Percentiles rank a stretch among this genome's conserved stretches.
These are phyloP conservation scores for Globisporangium barbulae DNA, from an alignment of 352 stramenopile genomes.

Conservation along the genomic window DNA sequence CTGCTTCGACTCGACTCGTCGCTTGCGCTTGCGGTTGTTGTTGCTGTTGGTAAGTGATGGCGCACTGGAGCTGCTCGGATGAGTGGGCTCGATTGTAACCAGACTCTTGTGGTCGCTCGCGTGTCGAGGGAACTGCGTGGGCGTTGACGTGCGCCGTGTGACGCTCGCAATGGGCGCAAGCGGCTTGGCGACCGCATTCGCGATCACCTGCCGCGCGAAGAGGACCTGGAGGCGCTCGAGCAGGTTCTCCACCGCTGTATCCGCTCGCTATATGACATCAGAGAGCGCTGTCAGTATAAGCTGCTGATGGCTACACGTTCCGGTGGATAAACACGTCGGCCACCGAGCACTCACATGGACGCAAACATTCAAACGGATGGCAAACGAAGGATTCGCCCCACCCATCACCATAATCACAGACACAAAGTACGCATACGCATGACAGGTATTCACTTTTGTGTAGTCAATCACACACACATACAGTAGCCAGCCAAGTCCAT, in stretches of 20 bases:
- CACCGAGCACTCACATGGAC: neutral
- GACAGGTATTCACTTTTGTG: neutral
- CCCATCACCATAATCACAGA: slow-evolving; percentile 1
- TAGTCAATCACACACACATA: neutral
- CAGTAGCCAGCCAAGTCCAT: neutral
- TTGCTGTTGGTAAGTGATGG: neutral
- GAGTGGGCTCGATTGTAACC: slow-evolving; percentile 18
- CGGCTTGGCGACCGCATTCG: slow-evolving; percentile 23
- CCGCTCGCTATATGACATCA: slow-evolving; percentile 29
- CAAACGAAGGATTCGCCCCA: neutral
- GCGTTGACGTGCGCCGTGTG: slow-evolving; percentile 34
- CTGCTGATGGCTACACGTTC: neutral
- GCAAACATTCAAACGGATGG: neutral
- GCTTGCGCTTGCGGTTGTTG: slow-evolving; percentile 60
- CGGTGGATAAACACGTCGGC: neutral
- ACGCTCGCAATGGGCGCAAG: slow-evolving; percentile 30
- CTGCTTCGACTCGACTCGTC: slow-evolving; percentile 41
- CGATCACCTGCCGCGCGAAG: slow-evolving; percentile 37
- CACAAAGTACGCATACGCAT: neutral
- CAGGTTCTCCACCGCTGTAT: slow-evolving; percentile 60
- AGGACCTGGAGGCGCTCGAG: slow-evolving; percentile 55
- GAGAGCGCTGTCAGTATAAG: neutral
- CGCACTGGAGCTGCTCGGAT: neutral
- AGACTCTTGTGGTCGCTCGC: slow-evolving; percentile 34
- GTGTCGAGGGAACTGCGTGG: slow-evolving; percentile 41